Conservation (phyloP, 2,329 filamentous ascomycete species). For the Meredithiella fracta region DNA sequence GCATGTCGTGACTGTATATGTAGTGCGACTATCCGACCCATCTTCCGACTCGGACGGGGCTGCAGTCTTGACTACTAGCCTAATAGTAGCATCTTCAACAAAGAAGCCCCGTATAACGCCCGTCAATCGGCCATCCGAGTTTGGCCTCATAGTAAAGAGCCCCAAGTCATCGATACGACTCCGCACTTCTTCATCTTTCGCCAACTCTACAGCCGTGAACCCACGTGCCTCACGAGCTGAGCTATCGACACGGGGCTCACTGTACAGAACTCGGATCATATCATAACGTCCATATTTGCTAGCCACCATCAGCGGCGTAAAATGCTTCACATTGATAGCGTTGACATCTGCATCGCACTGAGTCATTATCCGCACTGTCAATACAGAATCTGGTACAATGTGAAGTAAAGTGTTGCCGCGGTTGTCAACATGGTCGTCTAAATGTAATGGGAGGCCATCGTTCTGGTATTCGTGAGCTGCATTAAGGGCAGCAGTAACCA, state of each 20-base stretch:
- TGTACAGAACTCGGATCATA: slow-evolving; percentile 75
- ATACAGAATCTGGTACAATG: slow-evolving; percentile 71
- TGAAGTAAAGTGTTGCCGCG: slow-evolving; percentile 95
- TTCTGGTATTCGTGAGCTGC: slow-evolving; percentile 59
- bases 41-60: slow-evolving; percentile 49
- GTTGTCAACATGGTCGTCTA: slow-evolving; percentile 81
- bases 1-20: slow-evolving; percentile 88
- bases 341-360: slow-evolving; percentile 92
- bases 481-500: slow-evolving; percentile 70
- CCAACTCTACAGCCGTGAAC: slow-evolving; percentile 84
- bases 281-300: slow-evolving; percentile 96
- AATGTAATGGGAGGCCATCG: slow-evolving; percentile 63
- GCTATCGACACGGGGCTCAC: slow-evolving; percentile 73
- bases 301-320: slow-evolving; percentile 92
- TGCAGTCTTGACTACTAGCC: slow-evolving; percentile 86
- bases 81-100: slow-evolving; percentile 86
- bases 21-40: slow-evolving; percentile 47
- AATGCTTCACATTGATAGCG: slow-evolving; percentile 83
- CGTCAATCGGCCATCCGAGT: slow-evolving; percentile 65
- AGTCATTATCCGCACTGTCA: slow-evolving; percentile 60
- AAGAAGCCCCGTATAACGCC: slow-evolving; percentile 92
- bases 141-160: slow-evolving; percentile 57
- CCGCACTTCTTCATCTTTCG: slow-evolving; percentile 92
- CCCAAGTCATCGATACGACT: slow-evolving; percentile 93
- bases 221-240: slow-evolving; percentile 72